Conservation (phyloP, 2,329 filamentous ascomycete species). For the Paraphoma sp. region DNA sequence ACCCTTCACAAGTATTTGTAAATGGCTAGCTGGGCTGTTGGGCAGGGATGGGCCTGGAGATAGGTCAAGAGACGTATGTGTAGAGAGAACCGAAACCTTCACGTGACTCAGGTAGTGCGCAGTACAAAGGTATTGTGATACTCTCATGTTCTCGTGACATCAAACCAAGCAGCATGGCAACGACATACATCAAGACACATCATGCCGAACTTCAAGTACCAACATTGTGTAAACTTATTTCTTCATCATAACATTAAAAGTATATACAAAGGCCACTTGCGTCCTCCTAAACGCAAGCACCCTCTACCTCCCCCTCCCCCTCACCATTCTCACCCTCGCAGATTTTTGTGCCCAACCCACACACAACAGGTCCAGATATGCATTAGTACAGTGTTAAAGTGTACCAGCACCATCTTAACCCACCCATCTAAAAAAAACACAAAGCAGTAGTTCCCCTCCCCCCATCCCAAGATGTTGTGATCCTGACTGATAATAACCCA, state of each 20-base stretch:
- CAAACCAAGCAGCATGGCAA: no score
- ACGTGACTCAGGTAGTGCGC: no score
- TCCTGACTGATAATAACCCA: constrained; percentile 20
- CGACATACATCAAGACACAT: background rate
- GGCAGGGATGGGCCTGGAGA: no score
- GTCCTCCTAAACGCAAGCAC: no score
- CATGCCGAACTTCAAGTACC: background rate
- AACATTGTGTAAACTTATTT: background rate
- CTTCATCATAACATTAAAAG: constrained; percentile 20
- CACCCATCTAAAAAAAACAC: constrained; percentile 1
- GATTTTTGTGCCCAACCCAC: constrained; percentile 4
- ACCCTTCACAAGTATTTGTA: no score
- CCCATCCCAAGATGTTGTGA: background rate
- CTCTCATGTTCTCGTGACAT: no score
- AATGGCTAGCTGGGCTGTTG: no score
- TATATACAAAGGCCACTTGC: constrained; percentile 16
- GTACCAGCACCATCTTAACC: constrained; percentile 29
- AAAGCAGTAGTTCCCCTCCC: background rate
- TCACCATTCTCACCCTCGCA: constrained; percentile 5
- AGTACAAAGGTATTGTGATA: no score
- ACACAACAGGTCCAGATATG: constrained; percentile 2
- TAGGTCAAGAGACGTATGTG: no score
- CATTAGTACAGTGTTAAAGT: constrained; percentile 24
- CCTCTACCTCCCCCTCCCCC: no score
- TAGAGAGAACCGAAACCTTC: no score